phyloP scores from a whole-genome alignment of 495 filamentous ascomycete genomes.

The Barbatosphaeria neglecta region DNA sequence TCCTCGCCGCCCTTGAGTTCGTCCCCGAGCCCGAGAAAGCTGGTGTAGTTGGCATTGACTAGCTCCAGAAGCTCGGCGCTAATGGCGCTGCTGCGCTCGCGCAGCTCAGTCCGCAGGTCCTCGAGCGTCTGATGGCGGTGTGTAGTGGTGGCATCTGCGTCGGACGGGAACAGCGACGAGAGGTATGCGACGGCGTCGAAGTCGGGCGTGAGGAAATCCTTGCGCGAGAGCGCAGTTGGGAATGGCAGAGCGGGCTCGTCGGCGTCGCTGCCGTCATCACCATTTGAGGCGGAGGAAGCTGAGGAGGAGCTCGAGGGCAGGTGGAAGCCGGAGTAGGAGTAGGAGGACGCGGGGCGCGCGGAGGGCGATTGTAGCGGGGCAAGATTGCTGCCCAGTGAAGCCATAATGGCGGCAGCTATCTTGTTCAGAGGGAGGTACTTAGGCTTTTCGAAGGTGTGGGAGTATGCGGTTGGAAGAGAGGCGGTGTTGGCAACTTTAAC shows the following conservation, averaged over 20 bases:
- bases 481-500: no score
- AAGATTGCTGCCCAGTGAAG: slow-evolving; percentile 15
- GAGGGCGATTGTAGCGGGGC: slow-evolving; percentile 8
- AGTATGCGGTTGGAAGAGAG: no score
- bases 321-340: slow-evolving; percentile 15
- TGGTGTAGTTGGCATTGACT: slow-evolving; percentile 86
- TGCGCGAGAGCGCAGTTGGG: slow-evolving; percentile 65
- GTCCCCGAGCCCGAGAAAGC: slow-evolving; percentile 73
- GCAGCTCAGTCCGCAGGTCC: slow-evolving; percentile 78
- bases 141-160: slow-evolving; percentile 13
- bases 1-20: slow-evolving; percentile 82
- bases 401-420: slow-evolving; percentile 10
- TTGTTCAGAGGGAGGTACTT: background rate
- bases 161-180: slow-evolving; percentile 46
- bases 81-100: slow-evolving; percentile 60
- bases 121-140: slow-evolving; percentile 92
- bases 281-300: slow-evolving; percentile 14
- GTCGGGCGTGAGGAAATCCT: slow-evolving; percentile 61
- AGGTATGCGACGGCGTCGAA: slow-evolving; percentile 81
- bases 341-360: slow-evolving; percentile 18
- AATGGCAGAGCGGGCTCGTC: slow-evolving; percentile 66
- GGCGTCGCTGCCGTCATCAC: slow-evolving; percentile 42
- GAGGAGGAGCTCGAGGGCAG: slow-evolving; percentile 18
- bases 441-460: no score
- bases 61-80: slow-evolving; percentile 80